A percentile compares a stretch with the other conserved stretches of the same genome.
Conservation (phyloP, 2,329 filamentous ascomycete genomes). For the Rugonectria rugulosa region DNA sequence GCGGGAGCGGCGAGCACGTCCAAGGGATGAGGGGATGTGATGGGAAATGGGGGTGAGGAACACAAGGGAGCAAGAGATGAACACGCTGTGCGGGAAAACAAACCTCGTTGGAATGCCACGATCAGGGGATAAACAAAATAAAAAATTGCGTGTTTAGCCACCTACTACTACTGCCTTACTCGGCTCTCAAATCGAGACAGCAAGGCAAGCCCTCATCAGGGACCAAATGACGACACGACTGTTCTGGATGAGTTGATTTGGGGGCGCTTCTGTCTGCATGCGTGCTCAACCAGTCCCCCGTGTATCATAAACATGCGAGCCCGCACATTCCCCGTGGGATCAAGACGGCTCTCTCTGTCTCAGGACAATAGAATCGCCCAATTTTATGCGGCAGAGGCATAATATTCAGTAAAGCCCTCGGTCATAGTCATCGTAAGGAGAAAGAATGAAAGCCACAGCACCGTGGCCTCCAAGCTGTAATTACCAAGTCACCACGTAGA, state of each 20-base stretch:
- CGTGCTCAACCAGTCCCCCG: neutral
- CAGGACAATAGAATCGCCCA: neutral
- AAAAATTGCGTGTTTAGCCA: neutral
- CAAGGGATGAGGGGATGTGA: conserved; percentile 34
- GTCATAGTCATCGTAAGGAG: no score
- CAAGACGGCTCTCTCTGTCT: conserved; percentile 6
- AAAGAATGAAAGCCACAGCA: no score
- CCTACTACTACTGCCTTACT: conserved; percentile 5
- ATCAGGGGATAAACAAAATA: neutral
- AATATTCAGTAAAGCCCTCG: no score
- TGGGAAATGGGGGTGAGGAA: neutral
- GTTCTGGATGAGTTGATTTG: conserved; percentile 14
- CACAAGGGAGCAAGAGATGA: neutral
- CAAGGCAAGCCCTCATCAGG: neutral
- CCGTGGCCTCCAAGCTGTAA: no score
- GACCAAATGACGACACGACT: conserved; percentile 25
- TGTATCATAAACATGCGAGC: conserved; percentile 15
- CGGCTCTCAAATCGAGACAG: conserved; percentile 12
- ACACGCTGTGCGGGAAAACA: neutral
- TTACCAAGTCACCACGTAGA: no score
- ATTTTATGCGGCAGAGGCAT: neutral
- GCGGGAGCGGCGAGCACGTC: conserved; percentile 32
- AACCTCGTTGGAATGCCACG: conserved; percentile 5
- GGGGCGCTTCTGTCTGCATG: neutral
- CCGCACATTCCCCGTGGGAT: conserved; percentile 4